These are phyloP conservation scores for Hydnomerulius pinastri DNA, from an alignment of 768 basidiomycete genomes.

Conservation along the genomic window DNA sequence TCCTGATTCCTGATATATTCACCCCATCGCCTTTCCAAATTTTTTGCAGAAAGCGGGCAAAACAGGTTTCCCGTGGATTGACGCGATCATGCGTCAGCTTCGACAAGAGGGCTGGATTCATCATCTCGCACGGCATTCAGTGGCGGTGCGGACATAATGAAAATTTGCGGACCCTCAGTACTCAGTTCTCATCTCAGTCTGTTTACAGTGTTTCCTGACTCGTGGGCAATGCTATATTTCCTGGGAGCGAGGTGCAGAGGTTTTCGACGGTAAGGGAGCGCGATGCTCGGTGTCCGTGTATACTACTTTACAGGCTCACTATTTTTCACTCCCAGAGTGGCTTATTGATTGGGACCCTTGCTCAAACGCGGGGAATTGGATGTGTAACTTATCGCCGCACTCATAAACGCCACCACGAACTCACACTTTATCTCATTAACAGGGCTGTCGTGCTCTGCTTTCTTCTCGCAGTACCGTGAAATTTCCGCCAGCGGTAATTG, in stretches of 20 bases:
- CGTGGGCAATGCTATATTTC: conserved; percentile 29
- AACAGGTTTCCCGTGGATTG: conserved; percentile 19
- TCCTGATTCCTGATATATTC: no score
- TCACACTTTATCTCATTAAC: conserved; percentile 9
- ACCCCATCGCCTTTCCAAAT: not conserved
- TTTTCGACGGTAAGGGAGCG: conserved; percentile 15
- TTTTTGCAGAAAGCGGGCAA: conserved; percentile 1
- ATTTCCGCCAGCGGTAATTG: conserved; percentile 34
- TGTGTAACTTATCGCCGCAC: conserved; percentile 16
- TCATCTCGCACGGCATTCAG: conserved; percentile 26
- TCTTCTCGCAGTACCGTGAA: conserved; percentile 29
- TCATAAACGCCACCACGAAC: not conserved
- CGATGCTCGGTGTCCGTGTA: conserved; percentile 21
- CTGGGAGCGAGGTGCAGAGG: conserved; percentile 23
- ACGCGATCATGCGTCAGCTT: conserved; percentile 22
- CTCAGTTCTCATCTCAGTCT: conserved; percentile 29
- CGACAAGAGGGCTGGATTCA: conserved; percentile 17
- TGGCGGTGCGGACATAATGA: conserved; percentile 31
- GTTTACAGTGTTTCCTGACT: conserved; percentile 22
- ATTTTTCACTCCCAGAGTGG: conserved; percentile 8
- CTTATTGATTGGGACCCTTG: conserved; percentile 18
- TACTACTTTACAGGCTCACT: conserved; percentile 6
- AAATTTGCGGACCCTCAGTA: conserved; percentile 23
- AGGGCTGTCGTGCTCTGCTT: conserved; percentile 16
- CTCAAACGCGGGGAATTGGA: conserved; percentile 27